Percentiles rank a stretch among this genome's conserved stretches.
Conservation (phyloP, 2,329 filamentous ascomycete species). For the Onygenales sp. region DNA sequence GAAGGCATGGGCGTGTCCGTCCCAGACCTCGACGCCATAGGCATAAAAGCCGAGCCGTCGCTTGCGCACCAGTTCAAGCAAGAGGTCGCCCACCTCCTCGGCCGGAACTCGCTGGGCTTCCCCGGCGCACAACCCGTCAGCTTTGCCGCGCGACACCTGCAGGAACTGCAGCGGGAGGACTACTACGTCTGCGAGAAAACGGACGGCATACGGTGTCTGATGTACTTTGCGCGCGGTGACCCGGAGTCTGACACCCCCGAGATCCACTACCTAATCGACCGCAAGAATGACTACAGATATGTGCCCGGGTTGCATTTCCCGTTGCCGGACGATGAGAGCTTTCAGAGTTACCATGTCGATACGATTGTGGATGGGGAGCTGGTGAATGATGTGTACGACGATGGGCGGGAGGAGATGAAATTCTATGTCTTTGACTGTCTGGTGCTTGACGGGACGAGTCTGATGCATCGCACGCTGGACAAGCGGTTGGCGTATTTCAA, state of each 20-base stretch:
- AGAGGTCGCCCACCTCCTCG: conserved; percentile 68
- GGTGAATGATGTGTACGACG: conserved; percentile 67
- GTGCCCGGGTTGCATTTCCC: conserved; percentile 77
- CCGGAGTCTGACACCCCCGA: conserved; percentile 53
- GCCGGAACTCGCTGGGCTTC: conserved; percentile 56
- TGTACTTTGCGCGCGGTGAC: conserved; percentile 62
- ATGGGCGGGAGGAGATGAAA: conserved; percentile 60
- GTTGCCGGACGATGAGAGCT: conserved; percentile 50
- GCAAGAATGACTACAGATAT: conserved; percentile 94
- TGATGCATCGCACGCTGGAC: conserved; percentile 73
- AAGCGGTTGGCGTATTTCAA: conserved; percentile 84
- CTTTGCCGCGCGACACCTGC: conserved; percentile 70
- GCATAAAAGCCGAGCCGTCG: conserved; percentile 54
- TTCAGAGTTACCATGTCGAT: conserved; percentile 59
- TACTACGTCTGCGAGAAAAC: conserved; percentile 99
- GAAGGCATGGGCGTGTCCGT: conserved; percentile 28
- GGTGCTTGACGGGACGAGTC: conserved; percentile 63
- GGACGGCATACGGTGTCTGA: conserved; percentile 88
- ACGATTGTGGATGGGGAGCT: conserved; percentile 91
- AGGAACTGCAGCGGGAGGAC: conserved; percentile 72
- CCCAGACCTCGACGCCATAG: conserved; percentile 36
- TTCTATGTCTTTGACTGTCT: conserved; percentile 93
- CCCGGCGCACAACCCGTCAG: conserved; percentile 92
- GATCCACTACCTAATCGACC: conserved; percentile 87
- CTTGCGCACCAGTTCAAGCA: conserved; percentile 55